Conservation (phyloP, 2,329 filamentous ascomycete species). For the Neopestalotiopsis sp. region DNA sequence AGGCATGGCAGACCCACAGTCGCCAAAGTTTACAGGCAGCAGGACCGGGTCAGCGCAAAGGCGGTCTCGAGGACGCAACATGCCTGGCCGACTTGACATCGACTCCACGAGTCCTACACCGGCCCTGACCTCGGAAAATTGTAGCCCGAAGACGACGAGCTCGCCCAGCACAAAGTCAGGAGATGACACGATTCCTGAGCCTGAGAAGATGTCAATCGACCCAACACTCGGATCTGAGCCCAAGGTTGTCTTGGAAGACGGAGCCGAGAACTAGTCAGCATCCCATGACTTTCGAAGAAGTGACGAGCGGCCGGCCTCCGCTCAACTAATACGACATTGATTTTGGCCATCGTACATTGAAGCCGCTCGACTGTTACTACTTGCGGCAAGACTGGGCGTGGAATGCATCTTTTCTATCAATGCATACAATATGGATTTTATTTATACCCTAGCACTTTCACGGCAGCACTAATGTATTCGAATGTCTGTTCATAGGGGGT, state of each 20-base stretch:
- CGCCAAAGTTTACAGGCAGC: background rate
- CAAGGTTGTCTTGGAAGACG: constrained; percentile 11
- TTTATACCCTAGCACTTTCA: background rate
- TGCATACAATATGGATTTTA: background rate
- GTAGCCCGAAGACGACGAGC: constrained; percentile 71
- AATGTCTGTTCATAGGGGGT: constrained; percentile 12
- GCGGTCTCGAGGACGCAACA: constrained; percentile 27
- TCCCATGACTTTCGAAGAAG: background rate
- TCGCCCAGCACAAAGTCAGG: constrained; percentile 68
- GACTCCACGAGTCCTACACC: constrained; percentile 67
- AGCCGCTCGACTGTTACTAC: background rate
- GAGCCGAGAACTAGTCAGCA: background rate
- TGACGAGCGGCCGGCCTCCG: background rate
- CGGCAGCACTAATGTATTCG: constrained; percentile 12
- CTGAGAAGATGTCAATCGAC: constrained; percentile 21
- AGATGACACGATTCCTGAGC: constrained; percentile 40
- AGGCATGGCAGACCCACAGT: background rate
- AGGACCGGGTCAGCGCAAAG: constrained; percentile 18
- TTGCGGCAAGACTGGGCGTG: background rate
- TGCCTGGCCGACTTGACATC: constrained; percentile 48
- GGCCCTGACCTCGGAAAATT: constrained; percentile 69
- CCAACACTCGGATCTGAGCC: background rate
- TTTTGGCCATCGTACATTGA: background rate
- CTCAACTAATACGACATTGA: background rate
- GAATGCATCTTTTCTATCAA: background rate